Evolutionary conservation across 306 rosid species (phyloP).

Genomic region (Cyclanthera cordifolia): DNA sequence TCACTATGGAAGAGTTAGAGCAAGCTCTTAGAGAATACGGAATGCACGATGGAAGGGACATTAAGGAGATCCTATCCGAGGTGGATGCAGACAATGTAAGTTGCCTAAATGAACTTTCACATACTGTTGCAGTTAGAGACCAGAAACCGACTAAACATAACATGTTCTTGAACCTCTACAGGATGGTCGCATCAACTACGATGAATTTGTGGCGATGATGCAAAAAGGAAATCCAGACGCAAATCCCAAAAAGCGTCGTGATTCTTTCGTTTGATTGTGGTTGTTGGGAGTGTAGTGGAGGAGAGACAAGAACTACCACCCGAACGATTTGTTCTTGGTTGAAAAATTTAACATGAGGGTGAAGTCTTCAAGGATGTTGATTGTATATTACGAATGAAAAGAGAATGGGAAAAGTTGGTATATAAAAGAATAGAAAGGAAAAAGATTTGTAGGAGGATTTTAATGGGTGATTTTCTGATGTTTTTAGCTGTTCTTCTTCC

Average conservation of each 20-base stretch:
- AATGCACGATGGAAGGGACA: slow-evolving; percentile 87
- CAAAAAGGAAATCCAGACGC: slow-evolving; percentile 69
- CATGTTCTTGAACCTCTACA: slow-evolving; percentile 13
- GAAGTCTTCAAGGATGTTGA: neutral
- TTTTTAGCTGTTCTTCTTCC: neutral
- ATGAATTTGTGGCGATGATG: slow-evolving; percentile 96
- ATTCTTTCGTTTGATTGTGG: slow-evolving; percentile 29
- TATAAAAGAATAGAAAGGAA: neutral
- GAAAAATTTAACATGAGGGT: neutral
- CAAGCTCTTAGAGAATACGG: slow-evolving; percentile 75
- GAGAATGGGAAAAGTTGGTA: neutral
- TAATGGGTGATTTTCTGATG: slow-evolving; percentile 14
- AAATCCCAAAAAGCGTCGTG: slow-evolving; percentile 61
- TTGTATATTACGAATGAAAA: slow-evolving; percentile 5
- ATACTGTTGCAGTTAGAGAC: neutral
- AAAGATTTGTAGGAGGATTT: slow-evolving; percentile 3
- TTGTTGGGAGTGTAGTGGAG: neutral
- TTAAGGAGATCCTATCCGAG: slow-evolving; percentile 65
- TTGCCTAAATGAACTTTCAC: neutral
- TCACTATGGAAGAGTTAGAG: slow-evolving; percentile 80
- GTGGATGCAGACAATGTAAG: slow-evolving; percentile 81
- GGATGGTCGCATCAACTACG: slow-evolving; percentile 93
- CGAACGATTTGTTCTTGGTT: neutral
- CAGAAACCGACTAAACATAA: neutral
- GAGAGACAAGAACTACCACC: slow-evolving; percentile 4